A percentile compares a stretch with the other conserved stretches of the same genome.
These are phyloP conservation scores for Dichomitus squalens DNA, from an alignment of 1,284 basidiomycete genomes.

Conservation along the genomic window DNA sequence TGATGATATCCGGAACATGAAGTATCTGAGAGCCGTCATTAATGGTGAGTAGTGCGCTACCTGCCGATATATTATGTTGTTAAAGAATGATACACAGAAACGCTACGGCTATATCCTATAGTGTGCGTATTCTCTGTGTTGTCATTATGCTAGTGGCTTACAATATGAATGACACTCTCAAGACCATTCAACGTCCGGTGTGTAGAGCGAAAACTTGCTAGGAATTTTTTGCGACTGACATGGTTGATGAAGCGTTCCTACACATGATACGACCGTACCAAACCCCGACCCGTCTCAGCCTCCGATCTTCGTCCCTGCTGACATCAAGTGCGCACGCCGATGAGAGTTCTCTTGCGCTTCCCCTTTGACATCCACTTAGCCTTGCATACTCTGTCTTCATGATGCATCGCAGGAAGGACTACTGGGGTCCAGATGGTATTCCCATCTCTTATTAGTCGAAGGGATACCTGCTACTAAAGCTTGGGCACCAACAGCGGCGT, in stretches of 20 bases:
- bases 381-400: slow-evolving; percentile 29
- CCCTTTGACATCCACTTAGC: slow-evolving; percentile 5
- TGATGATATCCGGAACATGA: slow-evolving; percentile 42
- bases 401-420: slow-evolving; percentile 33
- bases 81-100: slow-evolving; percentile 21
- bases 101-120: slow-evolving; percentile 34
- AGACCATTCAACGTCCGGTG: slow-evolving; percentile 33
- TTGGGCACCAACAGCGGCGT: slow-evolving; percentile 35
- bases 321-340: slow-evolving; percentile 17
- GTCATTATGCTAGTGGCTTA: neutral
- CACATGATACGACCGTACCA: slow-evolving; percentile 25
- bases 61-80: neutral
- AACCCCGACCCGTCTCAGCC: slow-evolving; percentile 26
- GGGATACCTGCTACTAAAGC: too few species aligned
- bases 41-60: slow-evolving; percentile 20
- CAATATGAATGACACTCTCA: neutral
- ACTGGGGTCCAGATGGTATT: slow-evolving; percentile 32
- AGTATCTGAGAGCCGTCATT: slow-evolving; percentile 39
- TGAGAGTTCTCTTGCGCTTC: neutral
- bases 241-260: slow-evolving; percentile 13
- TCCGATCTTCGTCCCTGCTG: slow-evolving; percentile 29
- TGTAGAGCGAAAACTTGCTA: neutral
- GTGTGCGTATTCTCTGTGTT: slow-evolving; percentile 31
- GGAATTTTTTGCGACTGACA: neutral
- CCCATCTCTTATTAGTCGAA: too few species aligned